These are phyloP conservation scores for Populus euphratica DNA, from an alignment of 345 rosid genomes.

Conservation along the genomic window DNA sequence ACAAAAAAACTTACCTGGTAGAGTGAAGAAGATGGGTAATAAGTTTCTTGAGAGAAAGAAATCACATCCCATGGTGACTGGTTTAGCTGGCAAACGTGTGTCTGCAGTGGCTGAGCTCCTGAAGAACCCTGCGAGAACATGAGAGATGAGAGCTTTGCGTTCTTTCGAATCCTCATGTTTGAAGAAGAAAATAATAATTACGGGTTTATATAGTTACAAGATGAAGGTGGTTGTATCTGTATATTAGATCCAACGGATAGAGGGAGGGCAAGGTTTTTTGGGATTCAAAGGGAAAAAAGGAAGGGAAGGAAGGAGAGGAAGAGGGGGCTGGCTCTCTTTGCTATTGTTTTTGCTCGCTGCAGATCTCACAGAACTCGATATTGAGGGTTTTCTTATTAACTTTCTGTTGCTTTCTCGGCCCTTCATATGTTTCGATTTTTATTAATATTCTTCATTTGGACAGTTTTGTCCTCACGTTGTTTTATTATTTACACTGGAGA, in stretches of 20 bases:
- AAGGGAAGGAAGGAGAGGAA: background rate
- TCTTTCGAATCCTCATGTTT: slow-evolving; percentile 88
- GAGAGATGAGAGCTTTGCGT: slow-evolving; percentile 58
- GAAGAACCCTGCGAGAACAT: slow-evolving; percentile 44
- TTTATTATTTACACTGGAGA: slow-evolving; percentile 12
- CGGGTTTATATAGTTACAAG: slow-evolving; percentile 3
- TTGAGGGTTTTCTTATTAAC: slow-evolving; percentile 48
- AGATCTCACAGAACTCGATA: slow-evolving; percentile 76
- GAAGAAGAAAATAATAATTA: background rate
- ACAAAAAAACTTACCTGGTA: slow-evolving; percentile 32
- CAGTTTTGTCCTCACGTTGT: slow-evolving; percentile 32
- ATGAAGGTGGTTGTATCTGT: background rate
- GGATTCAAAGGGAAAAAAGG: background rate
- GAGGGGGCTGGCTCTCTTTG: slow-evolving; percentile 8
- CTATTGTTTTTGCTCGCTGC: slow-evolving; percentile 26
- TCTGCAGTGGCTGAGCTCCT: slow-evolving; percentile 32
- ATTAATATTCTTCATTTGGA: slow-evolving; percentile 17
- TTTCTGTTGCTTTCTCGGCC: slow-evolving; percentile 53
- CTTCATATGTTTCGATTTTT: slow-evolving; percentile 51
- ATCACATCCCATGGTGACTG: slow-evolving; percentile 99
- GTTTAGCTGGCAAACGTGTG: slow-evolving; percentile 85
- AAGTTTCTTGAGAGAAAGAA: slow-evolving; percentile 31
- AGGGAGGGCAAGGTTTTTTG: slow-evolving; percentile 8
- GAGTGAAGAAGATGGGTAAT: slow-evolving; percentile 13
- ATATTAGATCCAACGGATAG: slow-evolving; percentile 18